Evolutionary conservation across 2,329 filamentous ascomycete genomes (phyloP), one percentile per base, ranked within the genome.

Genomic region (Aspergillus tamarii): DNA sequence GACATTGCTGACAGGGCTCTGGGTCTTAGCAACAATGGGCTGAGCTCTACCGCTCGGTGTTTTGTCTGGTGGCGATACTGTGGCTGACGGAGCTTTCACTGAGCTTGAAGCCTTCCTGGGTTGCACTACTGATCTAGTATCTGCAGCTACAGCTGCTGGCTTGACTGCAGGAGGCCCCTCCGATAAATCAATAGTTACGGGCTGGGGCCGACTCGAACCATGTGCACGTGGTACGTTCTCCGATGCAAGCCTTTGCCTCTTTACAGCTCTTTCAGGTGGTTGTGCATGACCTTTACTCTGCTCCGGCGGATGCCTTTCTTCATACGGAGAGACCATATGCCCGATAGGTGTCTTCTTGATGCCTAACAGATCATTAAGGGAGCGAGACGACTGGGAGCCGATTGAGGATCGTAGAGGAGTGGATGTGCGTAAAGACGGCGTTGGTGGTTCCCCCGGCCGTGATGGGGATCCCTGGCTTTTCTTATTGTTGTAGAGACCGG

Each of bases 401-500:
- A 67, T 64, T 1, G 69, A 69, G n/a, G 72, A 65, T 56, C 67
- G 62, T 55, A 72, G 52, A n/a, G 71, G 64, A 21, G 66, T 64
- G 7, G 72, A 63, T n/a, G 84, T 73, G 28, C 81, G 79, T 26
- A 81, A 77, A 52, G 84, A 81, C 19, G 75, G 78, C 16, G 79
- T 74, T 53, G 79, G 79, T 21, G 78, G 74, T 63, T 65, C 62
- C 60, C 66, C 67, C 57, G 67, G 59, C 60, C 70, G 63, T 67
- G 70, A 72, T 64, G 69, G 74, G 60, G 70, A 77, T 64, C 59
- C 67, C 61, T 67, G 71, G 66, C 65, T 69, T 69, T 85, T 88
- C 11, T 87, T 86, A 77, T 90, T 93, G 66, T 91, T 89, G 53
- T 95, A 80, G 32, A 97, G 77, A 32, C 89, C 88, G 0, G 90